A percentile compares a stretch with the other conserved stretches of the same genome.
Conservation (phyloP, 495 filamentous ascomycete species). For the Penicillium argentinense region DNA sequence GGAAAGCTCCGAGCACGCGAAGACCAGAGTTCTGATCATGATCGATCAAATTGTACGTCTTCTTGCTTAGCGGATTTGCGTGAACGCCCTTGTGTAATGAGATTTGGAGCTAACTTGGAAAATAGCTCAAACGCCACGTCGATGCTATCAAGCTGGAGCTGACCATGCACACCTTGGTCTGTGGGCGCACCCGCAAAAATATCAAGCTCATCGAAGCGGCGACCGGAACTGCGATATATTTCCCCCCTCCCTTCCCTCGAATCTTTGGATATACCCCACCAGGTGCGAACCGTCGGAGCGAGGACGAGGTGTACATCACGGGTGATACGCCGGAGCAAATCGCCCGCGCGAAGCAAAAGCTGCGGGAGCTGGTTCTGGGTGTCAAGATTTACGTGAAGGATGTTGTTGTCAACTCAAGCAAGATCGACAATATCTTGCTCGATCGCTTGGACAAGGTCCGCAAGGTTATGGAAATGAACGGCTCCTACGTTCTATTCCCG, state of each 20-base stretch:
- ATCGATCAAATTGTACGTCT: constrained; percentile 89
- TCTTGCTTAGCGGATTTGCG: too few relatives aligned
- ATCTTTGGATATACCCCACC: constrained; percentile 86
- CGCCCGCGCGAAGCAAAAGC: constrained; percentile 78
- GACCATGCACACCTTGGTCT: constrained; percentile 84
- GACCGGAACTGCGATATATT: constrained; percentile 95
- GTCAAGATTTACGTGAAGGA: constrained; percentile 91
- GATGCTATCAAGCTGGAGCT: constrained; percentile 81
- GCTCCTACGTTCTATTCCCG: constrained; percentile 88
- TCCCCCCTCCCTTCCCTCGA: constrained; percentile 87
- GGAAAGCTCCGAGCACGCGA: constrained; percentile 94
- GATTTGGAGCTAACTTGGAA: constrained; percentile 30
- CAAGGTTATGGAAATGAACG: constrained; percentile 96
- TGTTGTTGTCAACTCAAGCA: constrained; percentile 77
- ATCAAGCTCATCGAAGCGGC: constrained; percentile 95
- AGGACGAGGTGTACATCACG: constrained; percentile 91
- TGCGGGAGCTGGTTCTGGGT: constrained; percentile 75
- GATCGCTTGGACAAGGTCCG: constrained; percentile 91
- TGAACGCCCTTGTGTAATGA: background rate
- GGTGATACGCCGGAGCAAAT: constrained; percentile 80
- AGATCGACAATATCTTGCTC: constrained; percentile 91
- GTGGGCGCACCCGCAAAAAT: constrained; percentile 89
- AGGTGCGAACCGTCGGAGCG: constrained; percentile 72
- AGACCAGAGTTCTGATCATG: constrained; percentile 92
- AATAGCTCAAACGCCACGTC: constrained; percentile 80